Percentiles rank a stretch among this genome's conserved stretches.
Conservation (phyloP, 2,329 filamentous ascomycete genomes). For the Emmonsia crescens region DNA sequence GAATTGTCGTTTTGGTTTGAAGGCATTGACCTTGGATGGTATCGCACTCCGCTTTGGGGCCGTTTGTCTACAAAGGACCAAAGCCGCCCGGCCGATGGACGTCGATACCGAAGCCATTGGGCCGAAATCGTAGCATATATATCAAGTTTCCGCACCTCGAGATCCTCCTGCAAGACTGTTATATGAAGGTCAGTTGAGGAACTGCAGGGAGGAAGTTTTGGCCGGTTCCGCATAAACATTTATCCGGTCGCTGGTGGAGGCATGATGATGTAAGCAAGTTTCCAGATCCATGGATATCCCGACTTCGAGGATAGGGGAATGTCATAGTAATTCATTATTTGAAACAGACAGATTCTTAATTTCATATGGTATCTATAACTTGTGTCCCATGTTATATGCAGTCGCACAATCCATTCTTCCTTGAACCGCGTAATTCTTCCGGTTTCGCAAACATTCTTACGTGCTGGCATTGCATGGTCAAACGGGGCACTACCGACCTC, state of each 20-base stretch:
- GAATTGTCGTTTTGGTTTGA: not conserved
- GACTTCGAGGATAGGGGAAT: not conserved
- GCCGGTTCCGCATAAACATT: not conserved
- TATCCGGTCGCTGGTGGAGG: not conserved
- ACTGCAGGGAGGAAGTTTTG: not conserved
- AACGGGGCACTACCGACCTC: not conserved
- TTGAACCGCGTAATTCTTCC: not conserved
- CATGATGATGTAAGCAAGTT: not conserved
- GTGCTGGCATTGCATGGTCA: not conserved
- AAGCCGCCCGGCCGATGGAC: slow-evolving; percentile 28
- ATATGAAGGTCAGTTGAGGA: not conserved
- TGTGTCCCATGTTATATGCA: not conserved
- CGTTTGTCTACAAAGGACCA: slow-evolving; percentile 24
- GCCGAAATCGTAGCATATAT: slow-evolving; percentile 11
- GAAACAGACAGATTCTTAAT: not conserved
- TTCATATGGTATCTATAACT: not conserved
- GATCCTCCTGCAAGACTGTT: not conserved
- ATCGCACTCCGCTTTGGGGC: slow-evolving; percentile 11
- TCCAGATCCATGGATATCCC: not conserved
- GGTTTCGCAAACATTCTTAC: not conserved
- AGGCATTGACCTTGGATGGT: slow-evolving; percentile 3
- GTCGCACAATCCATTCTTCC: not conserved
- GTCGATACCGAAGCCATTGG: slow-evolving; percentile 32
- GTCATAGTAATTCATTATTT: not conserved
- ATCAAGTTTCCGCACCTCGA: not conserved